Percentiles rank a stretch among this genome's conserved stretches.
Evolutionary conservation across 2,329 filamentous ascomycete genomes (phyloP).

Genomic region (Iodosphaeria phyllophila): DNA sequence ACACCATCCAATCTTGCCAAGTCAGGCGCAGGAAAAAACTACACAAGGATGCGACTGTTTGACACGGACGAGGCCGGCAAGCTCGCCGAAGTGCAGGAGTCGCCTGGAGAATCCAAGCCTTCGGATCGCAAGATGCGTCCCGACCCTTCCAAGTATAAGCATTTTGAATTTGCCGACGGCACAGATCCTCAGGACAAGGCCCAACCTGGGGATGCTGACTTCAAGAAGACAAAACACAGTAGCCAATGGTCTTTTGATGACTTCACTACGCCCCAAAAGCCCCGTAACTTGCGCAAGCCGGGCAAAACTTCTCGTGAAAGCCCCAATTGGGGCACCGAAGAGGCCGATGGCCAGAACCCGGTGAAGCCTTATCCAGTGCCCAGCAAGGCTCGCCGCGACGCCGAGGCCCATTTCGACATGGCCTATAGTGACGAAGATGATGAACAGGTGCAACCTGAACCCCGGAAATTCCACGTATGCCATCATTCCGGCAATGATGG

Average conservation of each 20-base stretch:
- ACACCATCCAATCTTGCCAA: no score
- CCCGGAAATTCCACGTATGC: conserved; percentile 26
- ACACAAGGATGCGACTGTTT: conserved; percentile 42
- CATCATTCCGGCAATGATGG: conserved; percentile 47
- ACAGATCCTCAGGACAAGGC: conserved; percentile 30
- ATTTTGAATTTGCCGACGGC: conserved; percentile 67
- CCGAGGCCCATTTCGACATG: conserved; percentile 70
- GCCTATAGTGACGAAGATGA: conserved; percentile 45
- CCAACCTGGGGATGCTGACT: conserved; percentile 18
- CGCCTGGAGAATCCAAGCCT: no score
- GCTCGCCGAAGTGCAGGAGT: no score
- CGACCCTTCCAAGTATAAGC: conserved; percentile 63
- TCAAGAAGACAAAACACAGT: conserved; percentile 42
- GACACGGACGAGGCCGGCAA: conserved; percentile 37
- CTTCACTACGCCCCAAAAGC: conserved; percentile 67
- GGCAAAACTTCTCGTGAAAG: conserved; percentile 41
- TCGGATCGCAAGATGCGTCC: conserved; percentile 35
- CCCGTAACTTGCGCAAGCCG: conserved; percentile 35
- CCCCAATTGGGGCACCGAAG: conserved; percentile 63
- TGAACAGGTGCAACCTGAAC: conserved; percentile 24
- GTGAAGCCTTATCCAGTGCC: conserved; percentile 38
- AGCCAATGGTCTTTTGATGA: conserved; percentile 80
- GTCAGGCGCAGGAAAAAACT: conserved; percentile 19
- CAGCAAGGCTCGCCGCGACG: conserved; percentile 56
- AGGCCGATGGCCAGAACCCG: conserved; percentile 37